Evolutionary conservation across 345 rosid species (phyloP), one percentile per base, ranked within the genome.

Genomic region (Ceriops tagal): DNA sequence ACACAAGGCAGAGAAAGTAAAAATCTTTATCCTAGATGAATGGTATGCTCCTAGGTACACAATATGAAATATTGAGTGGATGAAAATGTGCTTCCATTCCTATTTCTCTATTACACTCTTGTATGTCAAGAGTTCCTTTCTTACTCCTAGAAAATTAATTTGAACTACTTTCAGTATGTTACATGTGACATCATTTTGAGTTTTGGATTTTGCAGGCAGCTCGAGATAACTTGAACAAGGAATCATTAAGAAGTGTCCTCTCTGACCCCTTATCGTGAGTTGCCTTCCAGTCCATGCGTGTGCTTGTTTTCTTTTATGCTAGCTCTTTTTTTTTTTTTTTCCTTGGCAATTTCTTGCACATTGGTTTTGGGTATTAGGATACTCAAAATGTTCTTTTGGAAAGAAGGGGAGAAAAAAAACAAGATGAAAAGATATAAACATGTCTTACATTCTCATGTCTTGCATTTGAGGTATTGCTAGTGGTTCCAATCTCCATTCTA

Each of bases 191-290:
- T 78, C 53, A 67, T 73, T 58, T 62, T 82, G 78, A 70, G 72
- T 76, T 69, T 77, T 88, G 69, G 70, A 77, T 81, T 56, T 76
- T 70, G 67, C 95, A 95, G 99, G 92, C 80, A 68, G 74, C 79
- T 19, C 83, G 69, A 64, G 85, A 78, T 80, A 82, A 82, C 75
- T 73, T 73, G 67, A 83, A 62, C 78, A 91, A 89, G 82, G 96
- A 90, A 71, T 91, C 99, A 72, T 85, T 95, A 73, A 84, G 99
- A 87, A 91, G 96, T 68, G 85, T 95, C 72, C 97, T 95, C 70
- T 95, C 99, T 19, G 99, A 95, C 82, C 89, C 97, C 56, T 58
- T 92, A 70, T 91, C 99, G 99, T 95, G 83, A 95, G 96, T 88
- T 76, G 34, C 68, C 16, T 74, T 34, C 28, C 58, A 71, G 53